Percentiles rank a stretch among this genome's conserved stretches.
Conservation (phyloP, 2,329 filamentous ascomycete genomes). For the Fusarium virguliforme region DNA sequence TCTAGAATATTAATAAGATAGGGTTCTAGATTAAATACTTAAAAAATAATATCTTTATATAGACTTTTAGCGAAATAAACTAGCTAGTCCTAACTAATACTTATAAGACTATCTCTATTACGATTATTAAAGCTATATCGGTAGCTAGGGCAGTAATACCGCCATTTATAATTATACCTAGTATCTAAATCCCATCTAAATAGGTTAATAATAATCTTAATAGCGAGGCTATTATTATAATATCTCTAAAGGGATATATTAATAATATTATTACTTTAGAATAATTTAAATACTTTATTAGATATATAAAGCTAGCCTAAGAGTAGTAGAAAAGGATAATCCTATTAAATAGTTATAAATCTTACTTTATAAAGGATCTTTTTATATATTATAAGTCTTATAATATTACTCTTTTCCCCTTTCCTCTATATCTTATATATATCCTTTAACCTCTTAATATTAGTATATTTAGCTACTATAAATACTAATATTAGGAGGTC, state of each 20-base stretch:
- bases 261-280: neutral
- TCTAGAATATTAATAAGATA: neutral
- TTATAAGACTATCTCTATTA: neutral
- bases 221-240: neutral
- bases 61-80: neutral
- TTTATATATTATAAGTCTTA: neutral
- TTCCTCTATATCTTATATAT: neutral
- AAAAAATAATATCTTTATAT: neutral
- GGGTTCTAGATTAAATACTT: neutral
- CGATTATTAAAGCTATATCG: neutral
- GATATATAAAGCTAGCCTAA: neutral
- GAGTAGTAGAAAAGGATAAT: neutral
- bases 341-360: neutral
- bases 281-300: neutral
- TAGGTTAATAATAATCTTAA: neutral
- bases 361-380: neutral
- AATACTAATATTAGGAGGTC: neutral
- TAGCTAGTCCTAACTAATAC: neutral
- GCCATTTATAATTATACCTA: neutral
- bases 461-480: neutral
- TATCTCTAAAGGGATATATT: neutral
- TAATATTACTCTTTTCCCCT: neutral
- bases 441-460: neutral
- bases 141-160: neutral
- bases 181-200: neutral